These are phyloP conservation scores for Suzukiozyma palmioleophila DNA, from an alignment of 1,139 yeast species.

Conservation along the genomic window DNA sequence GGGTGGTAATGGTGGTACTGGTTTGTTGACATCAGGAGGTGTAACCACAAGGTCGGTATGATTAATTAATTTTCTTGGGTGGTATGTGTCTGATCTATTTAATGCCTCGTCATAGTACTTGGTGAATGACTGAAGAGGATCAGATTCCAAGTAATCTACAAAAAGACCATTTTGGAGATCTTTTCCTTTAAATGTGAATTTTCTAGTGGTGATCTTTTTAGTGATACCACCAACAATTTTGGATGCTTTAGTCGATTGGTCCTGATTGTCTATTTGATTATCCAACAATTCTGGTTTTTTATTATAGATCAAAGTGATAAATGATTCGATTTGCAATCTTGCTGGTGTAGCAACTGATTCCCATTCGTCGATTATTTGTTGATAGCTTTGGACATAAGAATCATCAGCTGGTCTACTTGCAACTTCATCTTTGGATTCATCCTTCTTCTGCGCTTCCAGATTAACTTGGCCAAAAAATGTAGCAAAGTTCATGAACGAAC, in stretches of 20 bases:
- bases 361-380: constrained; percentile 30
- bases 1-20: constrained; percentile 29
- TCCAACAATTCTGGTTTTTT: constrained; percentile 31
- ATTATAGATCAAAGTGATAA: constrained; percentile 24
- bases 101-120: constrained; percentile 25
- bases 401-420: constrained; percentile 2
- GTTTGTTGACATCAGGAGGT: constrained; percentile 4
- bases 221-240: constrained; percentile 27
- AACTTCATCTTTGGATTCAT: neutral
- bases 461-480: constrained; percentile 35
- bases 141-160: constrained; percentile 26
- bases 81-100: constrained; percentile 27
- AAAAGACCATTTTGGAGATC: constrained; percentile 32
- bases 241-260: constrained; percentile 19
- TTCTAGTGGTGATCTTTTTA: constrained; percentile 17
- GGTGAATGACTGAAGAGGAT: constrained; percentile 29
- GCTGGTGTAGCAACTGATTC: constrained; percentile 27
- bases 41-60: constrained; percentile 18
- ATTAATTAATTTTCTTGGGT: constrained; percentile 22
- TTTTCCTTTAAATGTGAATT: constrained; percentile 23
- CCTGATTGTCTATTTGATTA: constrained; percentile 27
- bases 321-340: constrained; percentile 34
- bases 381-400: constrained; percentile 14
- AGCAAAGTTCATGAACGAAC: constrained; percentile 27
- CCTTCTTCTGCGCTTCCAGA: neutral